A percentile compares a stretch with the other conserved stretches of the same genome.
These are phyloP conservation scores for Prunus fruticosa DNA, from an alignment of 306 rosid genomes.

Conservation along the genomic window DNA sequence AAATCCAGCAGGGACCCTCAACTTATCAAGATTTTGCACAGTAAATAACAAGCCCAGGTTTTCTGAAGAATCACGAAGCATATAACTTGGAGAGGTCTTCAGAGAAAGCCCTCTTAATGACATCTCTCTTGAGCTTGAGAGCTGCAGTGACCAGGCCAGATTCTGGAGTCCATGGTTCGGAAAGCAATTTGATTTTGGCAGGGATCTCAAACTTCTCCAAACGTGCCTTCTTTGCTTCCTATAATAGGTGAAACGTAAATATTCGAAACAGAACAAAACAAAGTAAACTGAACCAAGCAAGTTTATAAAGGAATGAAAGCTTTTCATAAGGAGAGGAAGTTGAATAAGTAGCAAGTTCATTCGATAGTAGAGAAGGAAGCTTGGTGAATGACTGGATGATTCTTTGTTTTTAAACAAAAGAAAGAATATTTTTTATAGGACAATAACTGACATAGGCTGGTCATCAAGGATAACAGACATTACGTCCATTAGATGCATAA, in stretches of 20 bases:
- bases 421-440: too few relatives aligned
- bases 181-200: conserved; percentile 66
- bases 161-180: conserved; percentile 83
- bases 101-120: conserved; percentile 60
- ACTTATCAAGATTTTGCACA: background rate
- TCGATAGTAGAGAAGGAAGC: too few relatives aligned
- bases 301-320: background rate
- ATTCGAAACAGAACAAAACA: background rate
- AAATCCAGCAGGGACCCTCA: background rate
- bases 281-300: background rate
- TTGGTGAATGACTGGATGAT: too few relatives aligned
- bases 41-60: background rate
- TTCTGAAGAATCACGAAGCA: conserved; percentile 26
- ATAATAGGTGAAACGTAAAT: conserved; percentile 17
- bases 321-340: too few relatives aligned
- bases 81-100: conserved; percentile 66
- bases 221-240: conserved; percentile 85
- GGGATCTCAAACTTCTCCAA: conserved; percentile 88
- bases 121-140: conserved; percentile 91
- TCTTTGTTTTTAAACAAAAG: too few relatives aligned
- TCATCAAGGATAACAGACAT: too few relatives aligned
- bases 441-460: too few relatives aligned
- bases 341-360: too few relatives aligned
- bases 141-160: conserved; percentile 92
- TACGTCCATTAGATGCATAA: too few relatives aligned